A percentile compares a stretch with the other conserved stretches of the same genome.
phyloP scores from a whole-genome alignment of 306 rosid species.

The Cicer pinnatifidum region DNA sequence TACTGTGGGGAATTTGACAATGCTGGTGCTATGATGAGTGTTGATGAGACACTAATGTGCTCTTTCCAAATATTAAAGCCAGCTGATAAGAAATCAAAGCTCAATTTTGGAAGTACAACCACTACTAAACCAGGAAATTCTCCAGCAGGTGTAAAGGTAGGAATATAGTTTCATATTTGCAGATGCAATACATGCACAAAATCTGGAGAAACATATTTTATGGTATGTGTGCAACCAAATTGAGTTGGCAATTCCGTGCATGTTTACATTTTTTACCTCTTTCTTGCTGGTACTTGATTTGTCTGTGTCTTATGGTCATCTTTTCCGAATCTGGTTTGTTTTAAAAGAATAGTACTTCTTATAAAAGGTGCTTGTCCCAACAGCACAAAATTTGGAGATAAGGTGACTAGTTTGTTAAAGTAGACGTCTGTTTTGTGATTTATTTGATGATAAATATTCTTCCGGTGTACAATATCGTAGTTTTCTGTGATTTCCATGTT shows the following conservation, averaged over 20 bases:
- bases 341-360: conserved; percentile 2
- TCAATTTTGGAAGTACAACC: conserved; percentile 65
- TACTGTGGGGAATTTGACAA: conserved; percentile 95
- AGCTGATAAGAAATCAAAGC: conserved; percentile 61
- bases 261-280: background rate
- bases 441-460: background rate
- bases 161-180: conserved; percentile 38
- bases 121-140: conserved; percentile 68
- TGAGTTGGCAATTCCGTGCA: conserved; percentile 33
- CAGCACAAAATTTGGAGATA: conserved; percentile 27
- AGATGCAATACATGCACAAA: conserved; percentile 22
- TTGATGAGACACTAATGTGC: conserved; percentile 92
- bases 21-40: conserved; percentile 99
- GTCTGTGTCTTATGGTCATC: conserved; percentile 5
- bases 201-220: conserved; percentile 34
- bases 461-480: conserved; percentile 2
- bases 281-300: conserved; percentile 19
- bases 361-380: conserved; percentile 5
- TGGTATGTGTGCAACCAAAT: background rate
- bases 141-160: conserved; percentile 61
- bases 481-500: conserved; percentile 27
- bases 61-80: conserved; percentile 91
- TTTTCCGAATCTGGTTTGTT: conserved; percentile 37
- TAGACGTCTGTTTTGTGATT: background rate
- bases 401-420: background rate